Evolutionary conservation across 192 early-diverging fungal genomes (phyloP), one percentile per base, ranked within the genome.

Genomic region (Rhizoclosmatium sp.): DNA sequence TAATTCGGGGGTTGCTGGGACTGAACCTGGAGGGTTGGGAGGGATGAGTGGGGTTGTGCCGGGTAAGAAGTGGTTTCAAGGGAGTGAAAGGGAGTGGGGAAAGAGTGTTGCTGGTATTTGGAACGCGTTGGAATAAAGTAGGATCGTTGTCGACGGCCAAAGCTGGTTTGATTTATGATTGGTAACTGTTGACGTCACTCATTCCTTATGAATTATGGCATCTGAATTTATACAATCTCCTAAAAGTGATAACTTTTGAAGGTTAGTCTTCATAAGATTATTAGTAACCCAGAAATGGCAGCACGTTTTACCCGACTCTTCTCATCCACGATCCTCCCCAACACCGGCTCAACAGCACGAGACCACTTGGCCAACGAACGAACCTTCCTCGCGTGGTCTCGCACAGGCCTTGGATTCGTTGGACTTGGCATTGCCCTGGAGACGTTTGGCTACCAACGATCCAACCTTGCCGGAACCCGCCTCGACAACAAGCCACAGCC

Each of bases 71-170:
- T 61, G 78, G 78, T 79, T 79, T 48, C 78, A 79, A 31, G 59
- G 71, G 5, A 44, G 51, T n/a, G 78, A 79, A 47, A 19, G 58
- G 46, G 78, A 79, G 69, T 79, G 78, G 78, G 59, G 58, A 14
- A 59, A 71, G 16, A 23, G 21, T 42, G 78, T 69, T 9, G 46
- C 62, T 42, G 73, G 61, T n/a, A 60, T 60, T 21, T 75, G 73
- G 73, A 64, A 44, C 2, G 7, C 41, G 21, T 39, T 64, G 73
- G 73, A 64, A 75, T 69, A 54, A 54, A 54, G 16, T 54, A 31
- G 31, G 31, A 31, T 31, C 31, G 31, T 31, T 31, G 31, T 31
- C 31, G 0, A 31, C 31, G 31, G 31, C 31, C 31, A 31, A 31
- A 31, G 31, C 31, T 31, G 31, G 31, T 31, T 31, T 31, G 31